Base-by-base conservation (phyloP, 1,284 basidiomycete species). In the Cutaneotrichosporon cyanovorans region DNA sequence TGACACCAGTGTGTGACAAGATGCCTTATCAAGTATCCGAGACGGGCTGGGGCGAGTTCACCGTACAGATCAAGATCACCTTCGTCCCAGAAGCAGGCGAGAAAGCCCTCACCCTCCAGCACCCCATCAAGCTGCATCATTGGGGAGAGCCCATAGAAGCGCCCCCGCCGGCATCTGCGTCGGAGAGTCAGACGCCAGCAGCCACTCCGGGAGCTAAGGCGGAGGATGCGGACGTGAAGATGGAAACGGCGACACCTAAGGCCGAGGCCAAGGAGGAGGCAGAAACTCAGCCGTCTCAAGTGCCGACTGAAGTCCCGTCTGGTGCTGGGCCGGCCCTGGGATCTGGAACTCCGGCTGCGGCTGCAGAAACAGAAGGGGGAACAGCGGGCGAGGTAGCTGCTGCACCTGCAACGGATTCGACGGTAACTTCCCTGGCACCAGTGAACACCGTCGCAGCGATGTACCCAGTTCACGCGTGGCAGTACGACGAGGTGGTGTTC, bases 41-140 rank as follows among this genome's bases (percentile, higher is more conserved):
- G 69, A 97, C 93, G 9, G 95, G 93, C 38, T 99, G 95, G 95
- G 95, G 95, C 63, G 95, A 99, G 75, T 99, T 99, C 71, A 90
- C 96, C 61, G 85, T 98, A 52, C 81, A 85, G 62, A 93, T 99
- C 60, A 83, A 88, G 53, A 84, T 99, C 53, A 86, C 84, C 42
- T 97, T 98, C 71, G 77, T 90, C n/a, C 72, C 79, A 37, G 95
- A 99, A 70, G 82, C 91, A 2, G 84, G 81, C 42, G 95, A 98
- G 71, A 97, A 97, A 69, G 81, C 89, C 7, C 75, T 96, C 53
- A 78, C 80, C 5, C 75, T 93, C 43, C 85, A 86, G 56, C 95
- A 98, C 69, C 86, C 90, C 60, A 83, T 98, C 66, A 97, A 97
- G 69, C 79, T 99, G 1, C 95, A 98, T 68, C 92, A 93, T 16